These are phyloP conservation scores for Bromus sterilis DNA, from an alignment of 176 grass and related monocot genomes.

Conservation along the genomic window DNA sequence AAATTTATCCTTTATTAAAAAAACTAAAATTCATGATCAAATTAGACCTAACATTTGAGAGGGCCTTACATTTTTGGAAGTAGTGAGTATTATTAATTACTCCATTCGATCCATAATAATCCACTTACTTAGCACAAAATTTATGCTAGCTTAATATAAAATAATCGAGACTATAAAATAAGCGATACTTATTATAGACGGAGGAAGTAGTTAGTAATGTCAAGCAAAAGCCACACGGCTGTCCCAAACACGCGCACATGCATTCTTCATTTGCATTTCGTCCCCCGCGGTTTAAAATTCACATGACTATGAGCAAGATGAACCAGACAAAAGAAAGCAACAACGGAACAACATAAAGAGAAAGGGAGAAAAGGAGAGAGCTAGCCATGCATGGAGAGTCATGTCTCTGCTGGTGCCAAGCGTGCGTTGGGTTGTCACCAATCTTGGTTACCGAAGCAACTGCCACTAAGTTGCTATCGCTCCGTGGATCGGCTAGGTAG, in stretches of 20 bases:
- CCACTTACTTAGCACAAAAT: no score
- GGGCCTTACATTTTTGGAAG: no score
- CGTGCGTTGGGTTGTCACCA: conserved; percentile 24
- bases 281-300: background rate
- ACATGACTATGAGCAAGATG: background rate
- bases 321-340: background rate
- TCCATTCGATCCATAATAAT: no score
- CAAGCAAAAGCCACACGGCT: background rate
- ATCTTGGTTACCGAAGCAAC: background rate
- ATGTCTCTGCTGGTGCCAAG: conserved; percentile 9
- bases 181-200: no score
- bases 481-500: background rate
- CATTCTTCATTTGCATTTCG: background rate
- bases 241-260: background rate
- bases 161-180: no score
- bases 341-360: background rate
- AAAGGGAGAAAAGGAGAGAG: background rate
- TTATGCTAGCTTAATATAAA: no score
- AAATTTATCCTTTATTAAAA: no score
- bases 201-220: no score
- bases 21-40: no score
- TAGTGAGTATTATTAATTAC: no score
- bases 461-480: background rate
- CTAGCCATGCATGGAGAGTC: background rate
- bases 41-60: no score